Evolutionary conservation across 106 monocot genomes (phyloP).

Genomic region (Hemerocallis citrina): DNA sequence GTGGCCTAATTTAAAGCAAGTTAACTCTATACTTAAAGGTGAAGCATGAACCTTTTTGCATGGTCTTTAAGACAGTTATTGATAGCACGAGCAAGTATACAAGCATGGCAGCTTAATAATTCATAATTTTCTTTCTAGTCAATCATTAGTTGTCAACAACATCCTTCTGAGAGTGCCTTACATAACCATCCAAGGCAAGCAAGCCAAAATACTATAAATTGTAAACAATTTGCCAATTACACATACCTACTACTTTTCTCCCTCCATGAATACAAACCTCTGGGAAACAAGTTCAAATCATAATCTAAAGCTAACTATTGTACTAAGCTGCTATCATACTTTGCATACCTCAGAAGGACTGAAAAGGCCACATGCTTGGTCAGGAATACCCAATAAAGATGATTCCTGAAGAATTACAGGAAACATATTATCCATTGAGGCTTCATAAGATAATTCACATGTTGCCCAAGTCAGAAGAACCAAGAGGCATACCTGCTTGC

Average conservation of each 20-base stretch:
- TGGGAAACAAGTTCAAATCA: too few relatives aligned
- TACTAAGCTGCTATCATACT: too few relatives aligned
- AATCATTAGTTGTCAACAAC: background rate
- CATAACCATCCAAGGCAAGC: background rate
- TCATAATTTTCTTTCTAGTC: background rate
- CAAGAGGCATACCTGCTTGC: slow-evolving; percentile 81
- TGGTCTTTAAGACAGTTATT: too few relatives aligned
- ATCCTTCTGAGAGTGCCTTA: background rate
- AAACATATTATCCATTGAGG: background rate
- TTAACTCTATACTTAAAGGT: too few relatives aligned
- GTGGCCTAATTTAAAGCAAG: too few relatives aligned
- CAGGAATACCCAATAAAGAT: slow-evolving; percentile 75
- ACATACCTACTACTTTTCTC: background rate
- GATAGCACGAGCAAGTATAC: too few relatives aligned
- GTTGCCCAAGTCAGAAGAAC: background rate
- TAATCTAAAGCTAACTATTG: background rate
- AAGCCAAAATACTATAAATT: background rate
- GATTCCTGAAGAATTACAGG: slow-evolving; percentile 60
- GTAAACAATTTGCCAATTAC: background rate
- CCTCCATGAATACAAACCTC: background rate
- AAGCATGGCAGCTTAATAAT: too few relatives aligned
- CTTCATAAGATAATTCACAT: background rate
- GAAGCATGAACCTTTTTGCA: too few relatives aligned
- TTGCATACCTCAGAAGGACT: slow-evolving; percentile 61
- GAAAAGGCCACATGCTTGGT: slow-evolving; percentile 92